These are phyloP conservation scores for Taphrina pruni DNA, from an alignment of 1,139 yeast species.

Conservation along the genomic window DNA sequence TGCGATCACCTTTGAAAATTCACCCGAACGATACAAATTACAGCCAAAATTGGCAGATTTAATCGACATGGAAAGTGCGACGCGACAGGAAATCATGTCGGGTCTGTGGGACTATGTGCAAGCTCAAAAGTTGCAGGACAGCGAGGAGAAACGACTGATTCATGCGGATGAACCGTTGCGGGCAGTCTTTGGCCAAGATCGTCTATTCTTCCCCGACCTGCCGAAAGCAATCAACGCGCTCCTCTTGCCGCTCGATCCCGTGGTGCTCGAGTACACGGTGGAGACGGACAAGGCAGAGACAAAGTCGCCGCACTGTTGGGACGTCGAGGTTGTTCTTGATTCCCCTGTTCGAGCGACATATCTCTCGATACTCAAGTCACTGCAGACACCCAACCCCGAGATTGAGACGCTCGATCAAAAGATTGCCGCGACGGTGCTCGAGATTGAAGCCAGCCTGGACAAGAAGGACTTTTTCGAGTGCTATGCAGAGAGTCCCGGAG, in stretches of 20 bases:
- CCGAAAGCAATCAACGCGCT: constrained; percentile 71
- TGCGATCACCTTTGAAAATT: constrained; percentile 78
- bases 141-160: constrained; percentile 62
- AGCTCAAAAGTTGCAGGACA: constrained; percentile 68
- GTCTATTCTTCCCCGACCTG: constrained; percentile 70
- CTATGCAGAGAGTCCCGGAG: constrained; percentile 76
- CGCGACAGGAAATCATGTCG: constrained; percentile 85
- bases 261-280: constrained; percentile 73
- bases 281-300: constrained; percentile 61
- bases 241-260: constrained; percentile 75
- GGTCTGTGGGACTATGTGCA: constrained; percentile 88
- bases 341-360: constrained; percentile 61
- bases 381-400: constrained; percentile 57
- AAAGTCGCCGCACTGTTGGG: constrained; percentile 53
- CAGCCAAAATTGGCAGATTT: constrained; percentile 69
- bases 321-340: constrained; percentile 68
- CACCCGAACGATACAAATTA: constrained; percentile 68
- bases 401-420: constrained; percentile 65
- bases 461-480: constrained; percentile 76
- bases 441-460: constrained; percentile 67
- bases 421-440: constrained; percentile 67
- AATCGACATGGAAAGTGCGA: constrained; percentile 66
- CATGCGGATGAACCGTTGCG: constrained; percentile 72
- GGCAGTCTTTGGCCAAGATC: constrained; percentile 61
- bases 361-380: constrained; percentile 34